Evolutionary conservation across 805 yeast genomes (phyloP), one percentile per base, ranked within the genome.

Genomic region (Nakazawaea ambrosiae): DNA sequence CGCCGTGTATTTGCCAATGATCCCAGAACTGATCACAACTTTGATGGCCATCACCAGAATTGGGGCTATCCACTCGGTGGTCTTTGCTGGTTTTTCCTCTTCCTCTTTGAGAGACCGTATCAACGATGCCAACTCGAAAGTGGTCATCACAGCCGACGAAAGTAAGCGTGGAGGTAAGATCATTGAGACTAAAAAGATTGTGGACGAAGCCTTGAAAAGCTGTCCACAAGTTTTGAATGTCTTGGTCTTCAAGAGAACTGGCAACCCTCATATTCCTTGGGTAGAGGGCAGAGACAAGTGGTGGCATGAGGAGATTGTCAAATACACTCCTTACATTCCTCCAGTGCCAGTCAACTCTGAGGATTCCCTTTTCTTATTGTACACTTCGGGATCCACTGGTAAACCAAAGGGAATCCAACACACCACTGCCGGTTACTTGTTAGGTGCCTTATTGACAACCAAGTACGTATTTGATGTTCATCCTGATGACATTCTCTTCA

Each of bases 331-430:
- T 31, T 84, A 81, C 61, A 64, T 62, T 49, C 81, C 92, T n/a
- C 82, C 88, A 17, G 78, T 70, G 33, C 78, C 87, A 19, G 86
- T 83, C 42, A 70, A 70, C 54, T 60, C 89, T n/a, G 94, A 84
- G 61, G 89, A 84, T 59, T 84, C 90, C 33, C 63, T 84, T 52
- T 84, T 84, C 63, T 67, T 84, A 60, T 70, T 84, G 47, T 84
- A 84, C 60, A 84, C 94, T 30, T 82, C 90, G 14, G 95, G 95
- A 39, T 81, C 90, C 17, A 84, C 95, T 10, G 95, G 95, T 45
- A 77, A 83, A 45, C 95, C 95, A 55, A 84, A 84, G 65, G 95
- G 95, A 59, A 81, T 84, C 33, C 82, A 75, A 44, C 95, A 84
- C 61, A 61, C 81, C 31, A 83, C 92, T 41, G 92, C 81, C 29